Percentiles rank a stretch among this genome's conserved stretches.
These are phyloP conservation scores for Alternaria conjuncta DNA, from an alignment of 2,329 filamentous ascomycete genomes.

Conservation along the genomic window DNA sequence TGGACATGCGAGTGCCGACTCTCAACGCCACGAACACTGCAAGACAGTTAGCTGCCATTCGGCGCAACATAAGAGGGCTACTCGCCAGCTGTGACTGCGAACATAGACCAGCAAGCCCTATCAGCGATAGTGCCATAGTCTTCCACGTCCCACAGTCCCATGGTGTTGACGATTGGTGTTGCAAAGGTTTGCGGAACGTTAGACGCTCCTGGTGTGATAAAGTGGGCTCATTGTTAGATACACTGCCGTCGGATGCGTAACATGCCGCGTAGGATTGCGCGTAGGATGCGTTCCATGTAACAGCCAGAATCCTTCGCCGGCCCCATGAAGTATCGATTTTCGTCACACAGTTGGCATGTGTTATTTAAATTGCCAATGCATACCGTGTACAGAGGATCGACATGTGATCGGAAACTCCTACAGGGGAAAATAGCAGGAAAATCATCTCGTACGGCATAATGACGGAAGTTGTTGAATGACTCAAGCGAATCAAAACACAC, in stretches of 20 bases:
- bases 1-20: neutral
- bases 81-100: neutral
- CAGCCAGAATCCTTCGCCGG: neutral
- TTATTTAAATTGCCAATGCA: neutral
- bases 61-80: neutral
- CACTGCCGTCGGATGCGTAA: neutral
- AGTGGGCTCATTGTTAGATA: neutral
- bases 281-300: neutral
- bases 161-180: neutral
- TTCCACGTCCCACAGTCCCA: neutral
- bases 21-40: neutral
- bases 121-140: neutral
- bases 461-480: neutral
- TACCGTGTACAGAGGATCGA: neutral
- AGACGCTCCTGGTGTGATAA: neutral
- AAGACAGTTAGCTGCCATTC: neutral
- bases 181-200: neutral
- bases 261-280: neutral
- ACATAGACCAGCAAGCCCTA: neutral
- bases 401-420: neutral
- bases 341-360: neutral
- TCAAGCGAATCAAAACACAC: neutral
- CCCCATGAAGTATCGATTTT: neutral
- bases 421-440: neutral
- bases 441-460: neutral